Evolutionary conservation across 768 basidiomycete genomes (phyloP).

Genomic region (Pleurotus eryngii): DNA sequence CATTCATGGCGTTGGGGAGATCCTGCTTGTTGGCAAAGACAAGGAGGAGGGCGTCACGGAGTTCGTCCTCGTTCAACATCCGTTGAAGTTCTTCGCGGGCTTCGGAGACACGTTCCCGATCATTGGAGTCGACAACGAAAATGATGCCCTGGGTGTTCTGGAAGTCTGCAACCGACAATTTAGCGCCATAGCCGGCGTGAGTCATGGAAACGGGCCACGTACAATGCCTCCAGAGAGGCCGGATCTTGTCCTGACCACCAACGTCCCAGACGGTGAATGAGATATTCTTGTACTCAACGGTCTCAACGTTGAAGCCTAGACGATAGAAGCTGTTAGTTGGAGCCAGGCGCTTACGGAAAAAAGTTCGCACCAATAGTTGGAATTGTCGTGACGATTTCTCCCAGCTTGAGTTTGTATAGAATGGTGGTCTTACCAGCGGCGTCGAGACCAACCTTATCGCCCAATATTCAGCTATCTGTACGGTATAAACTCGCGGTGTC

Average conservation of each 20-base stretch:
- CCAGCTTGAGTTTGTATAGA: conserved; percentile 98
- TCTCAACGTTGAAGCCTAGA: conserved; percentile 98
- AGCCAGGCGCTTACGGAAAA: conserved; percentile 8
- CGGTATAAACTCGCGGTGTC: conserved; percentile 15
- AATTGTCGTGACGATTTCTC: conserved; percentile 99
- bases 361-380: conserved; percentile 89
- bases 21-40: conserved; percentile 99
- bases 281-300: conserved; percentile 99
- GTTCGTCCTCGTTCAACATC: conserved; percentile 99
- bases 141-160: conserved; percentile 99
- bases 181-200: conserved; percentile 15
- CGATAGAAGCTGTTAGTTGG: conserved; percentile 16
- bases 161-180: conserved; percentile 68
- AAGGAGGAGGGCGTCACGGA: conserved; percentile 95
- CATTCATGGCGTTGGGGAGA: conserved; percentile 99
- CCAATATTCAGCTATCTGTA: neutral
- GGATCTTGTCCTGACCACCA: conserved; percentile 99
- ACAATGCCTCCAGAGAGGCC: conserved; percentile 99
- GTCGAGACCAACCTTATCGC: conserved; percentile 88
- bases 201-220: conserved; percentile 34
- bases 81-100: conserved; percentile 98
- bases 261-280: conserved; percentile 99
- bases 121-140: conserved; percentile 99
- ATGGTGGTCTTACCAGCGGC: conserved; percentile 99
- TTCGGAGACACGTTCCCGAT: conserved; percentile 98